Evolutionary conservation across 306 rosid species (phyloP), one percentile per base, ranked within the genome.

Genomic region (Dryas alaskensis): DNA sequence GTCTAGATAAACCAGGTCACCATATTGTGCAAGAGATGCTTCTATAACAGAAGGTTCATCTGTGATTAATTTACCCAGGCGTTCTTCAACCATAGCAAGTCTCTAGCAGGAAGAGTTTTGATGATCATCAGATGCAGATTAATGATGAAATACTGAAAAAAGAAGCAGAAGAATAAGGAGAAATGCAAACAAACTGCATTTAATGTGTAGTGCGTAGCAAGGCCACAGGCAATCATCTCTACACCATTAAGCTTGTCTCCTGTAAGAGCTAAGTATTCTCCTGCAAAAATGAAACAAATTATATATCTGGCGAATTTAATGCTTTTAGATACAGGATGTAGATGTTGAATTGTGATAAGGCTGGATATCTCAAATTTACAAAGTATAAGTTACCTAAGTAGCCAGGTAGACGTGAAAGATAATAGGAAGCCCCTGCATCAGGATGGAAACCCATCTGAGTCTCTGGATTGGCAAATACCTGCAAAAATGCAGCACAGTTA

Each of bases 391-490:
- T 86, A 94, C 97, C 99, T 67, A 89, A 82, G 87, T 94, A 87
- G 76, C 99, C 97, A 82, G 96, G 99, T 64, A 94, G 84, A 83
- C 80, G 99, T 80, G 99, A 89, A 72, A 94, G 97, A 78, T 86
- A 84, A 81, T 80, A 92, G 61, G 99, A 92, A 79, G 99, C 99
- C 61, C 99, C 99, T 1, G 99, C 90, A 84, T 92, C 99, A 72
- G 97, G 99, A 78, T 94, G 99, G 76, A 92, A 94, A 79, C 96
- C 99, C 77, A 94, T 85, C 78, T 89, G 99, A 82, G 89, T 87
- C 84, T 94, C 97, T 40, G 99, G 99, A 79, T 87, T 85, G 74
- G 88, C 73, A 86, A 94, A 88, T 66, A 83, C 66, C 99, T 92
- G 90, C 70, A 62, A 71, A 73, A 49, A 66, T 70, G 53, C 73